Conservation (phyloP, 805 yeast genomes). For the Nematodospora valgi region DNA sequence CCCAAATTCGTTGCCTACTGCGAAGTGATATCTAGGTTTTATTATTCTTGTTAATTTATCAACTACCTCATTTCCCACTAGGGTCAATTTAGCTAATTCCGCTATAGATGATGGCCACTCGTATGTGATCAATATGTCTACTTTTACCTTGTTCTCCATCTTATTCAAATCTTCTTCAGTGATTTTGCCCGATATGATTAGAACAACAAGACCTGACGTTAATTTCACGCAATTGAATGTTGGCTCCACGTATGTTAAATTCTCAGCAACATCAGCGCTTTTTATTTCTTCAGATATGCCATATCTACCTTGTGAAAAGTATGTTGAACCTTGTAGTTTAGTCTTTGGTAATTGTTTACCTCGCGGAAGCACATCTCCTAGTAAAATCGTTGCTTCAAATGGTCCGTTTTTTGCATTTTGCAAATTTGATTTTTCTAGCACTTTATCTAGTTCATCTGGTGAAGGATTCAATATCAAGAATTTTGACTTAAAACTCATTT, state of each 20-base stretch:
- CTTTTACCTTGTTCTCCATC: slow-evolving; percentile 9
- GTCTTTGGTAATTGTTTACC: slow-evolving; percentile 17
- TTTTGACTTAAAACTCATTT: slow-evolving; percentile 19
- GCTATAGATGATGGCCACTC: slow-evolving; percentile 53
- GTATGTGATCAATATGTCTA: slow-evolving; percentile 56
- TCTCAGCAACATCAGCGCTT: slow-evolving; percentile 15
- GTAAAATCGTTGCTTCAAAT: slow-evolving; percentile 50
- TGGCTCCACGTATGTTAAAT: slow-evolving; percentile 30
- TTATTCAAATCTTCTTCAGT: slow-evolving; percentile 9
- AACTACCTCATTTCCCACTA: slow-evolving; percentile 42
- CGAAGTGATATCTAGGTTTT: slow-evolving; percentile 68
- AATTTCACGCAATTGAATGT: slow-evolving; percentile 33
- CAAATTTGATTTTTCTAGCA: slow-evolving; percentile 42
- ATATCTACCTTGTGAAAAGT: slow-evolving; percentile 20
- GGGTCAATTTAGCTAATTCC: slow-evolving; percentile 35
- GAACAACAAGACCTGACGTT: slow-evolving; percentile 45
- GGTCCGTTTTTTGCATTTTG: slow-evolving; percentile 63
- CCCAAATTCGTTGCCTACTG: slow-evolving; percentile 48
- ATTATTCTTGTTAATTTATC: slow-evolving; percentile 43
- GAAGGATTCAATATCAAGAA: slow-evolving; percentile 47
- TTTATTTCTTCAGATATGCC: slow-evolving; percentile 14
- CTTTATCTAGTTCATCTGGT: slow-evolving; percentile 38
- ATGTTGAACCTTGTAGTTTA: slow-evolving; percentile 19
- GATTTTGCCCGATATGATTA: slow-evolving; percentile 34
- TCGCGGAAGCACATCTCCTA: slow-evolving; percentile 43